Percentiles rank a stretch among this genome's conserved stretches.
Evolutionary conservation across 1,284 basidiomycete species (phyloP).

Genomic region (Neolentinus lepideus): DNA sequence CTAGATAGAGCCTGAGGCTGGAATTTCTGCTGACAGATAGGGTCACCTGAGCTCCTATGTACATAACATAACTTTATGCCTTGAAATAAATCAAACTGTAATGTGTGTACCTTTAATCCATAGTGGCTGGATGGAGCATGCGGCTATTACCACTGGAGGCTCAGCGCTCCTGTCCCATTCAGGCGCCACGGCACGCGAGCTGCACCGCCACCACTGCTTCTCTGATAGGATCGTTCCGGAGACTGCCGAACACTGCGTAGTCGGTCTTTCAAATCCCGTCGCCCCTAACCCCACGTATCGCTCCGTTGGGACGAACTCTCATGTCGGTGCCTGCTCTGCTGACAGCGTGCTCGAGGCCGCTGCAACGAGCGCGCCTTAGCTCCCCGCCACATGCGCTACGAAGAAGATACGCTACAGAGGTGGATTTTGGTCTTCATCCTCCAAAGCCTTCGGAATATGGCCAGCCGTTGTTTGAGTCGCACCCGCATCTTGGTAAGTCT

Average conservation of each 20-base stretch:
- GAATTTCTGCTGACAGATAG: too few species aligned
- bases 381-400: neutral
- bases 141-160: too few species aligned
- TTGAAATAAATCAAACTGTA: too few species aligned
- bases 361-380: neutral
- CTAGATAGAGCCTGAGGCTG: too few species aligned
- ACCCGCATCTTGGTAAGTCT: slow-evolving; percentile 67
- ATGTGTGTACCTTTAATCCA: too few species aligned
- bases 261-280: neutral
- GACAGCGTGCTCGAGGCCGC: neutral
- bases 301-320: neutral
- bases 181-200: too few species aligned
- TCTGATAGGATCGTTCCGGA: neutral
- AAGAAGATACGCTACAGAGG: slow-evolving; percentile 30
- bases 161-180: too few species aligned
- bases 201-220: neutral
- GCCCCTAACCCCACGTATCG: neutral
- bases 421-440: slow-evolving; percentile 5
- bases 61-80: too few species aligned
- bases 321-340: neutral
- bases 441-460: slow-evolving; percentile 65
- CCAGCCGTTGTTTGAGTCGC: slow-evolving; percentile 71
- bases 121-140: too few species aligned
- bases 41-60: too few species aligned
- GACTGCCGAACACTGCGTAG: neutral